Conservation (phyloP, 2,329 filamentous ascomycete species). For the Aspergillus japonicus region DNA sequence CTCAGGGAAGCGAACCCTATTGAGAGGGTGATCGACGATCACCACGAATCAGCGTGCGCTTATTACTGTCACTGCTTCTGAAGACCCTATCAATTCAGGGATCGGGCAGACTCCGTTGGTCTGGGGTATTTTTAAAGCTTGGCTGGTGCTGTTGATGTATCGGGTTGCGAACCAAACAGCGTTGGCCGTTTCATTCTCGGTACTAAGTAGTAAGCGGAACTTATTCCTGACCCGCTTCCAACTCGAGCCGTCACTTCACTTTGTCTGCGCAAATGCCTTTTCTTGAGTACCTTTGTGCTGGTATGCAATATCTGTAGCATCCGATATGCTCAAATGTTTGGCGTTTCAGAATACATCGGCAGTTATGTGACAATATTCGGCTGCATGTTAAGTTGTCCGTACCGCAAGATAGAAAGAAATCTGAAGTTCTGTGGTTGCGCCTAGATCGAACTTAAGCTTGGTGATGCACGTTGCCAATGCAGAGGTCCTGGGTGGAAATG, state of each 20-base stretch:
- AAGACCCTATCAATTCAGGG: slow-evolving; percentile 1
- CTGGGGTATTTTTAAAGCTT: slow-evolving; percentile 5
- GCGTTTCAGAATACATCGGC: neutral
- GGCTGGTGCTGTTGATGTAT: neutral
- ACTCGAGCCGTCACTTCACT: neutral
- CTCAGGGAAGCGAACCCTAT: neutral
- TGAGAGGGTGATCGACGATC: neutral
- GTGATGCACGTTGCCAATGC: neutral
- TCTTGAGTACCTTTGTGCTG: neutral
- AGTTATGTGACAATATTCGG: neutral
- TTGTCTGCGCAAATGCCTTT: neutral
- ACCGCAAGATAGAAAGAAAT: too few species aligned
- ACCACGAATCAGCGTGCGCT: neutral
- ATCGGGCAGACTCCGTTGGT: neutral
- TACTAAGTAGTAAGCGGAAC: neutral
- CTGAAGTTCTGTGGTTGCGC: neutral
- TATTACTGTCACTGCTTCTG: neutral
- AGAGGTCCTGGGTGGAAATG: neutral
- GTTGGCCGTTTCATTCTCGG: slow-evolving; percentile 1
- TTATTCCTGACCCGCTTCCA: neutral
- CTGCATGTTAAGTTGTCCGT: too few species aligned
- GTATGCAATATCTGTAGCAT: neutral
- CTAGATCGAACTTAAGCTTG: neutral
- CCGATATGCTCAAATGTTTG: neutral
- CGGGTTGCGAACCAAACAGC: neutral